Conservation (phyloP, 768 basidiomycete species). For the Lentinula aciculospora region DNA sequence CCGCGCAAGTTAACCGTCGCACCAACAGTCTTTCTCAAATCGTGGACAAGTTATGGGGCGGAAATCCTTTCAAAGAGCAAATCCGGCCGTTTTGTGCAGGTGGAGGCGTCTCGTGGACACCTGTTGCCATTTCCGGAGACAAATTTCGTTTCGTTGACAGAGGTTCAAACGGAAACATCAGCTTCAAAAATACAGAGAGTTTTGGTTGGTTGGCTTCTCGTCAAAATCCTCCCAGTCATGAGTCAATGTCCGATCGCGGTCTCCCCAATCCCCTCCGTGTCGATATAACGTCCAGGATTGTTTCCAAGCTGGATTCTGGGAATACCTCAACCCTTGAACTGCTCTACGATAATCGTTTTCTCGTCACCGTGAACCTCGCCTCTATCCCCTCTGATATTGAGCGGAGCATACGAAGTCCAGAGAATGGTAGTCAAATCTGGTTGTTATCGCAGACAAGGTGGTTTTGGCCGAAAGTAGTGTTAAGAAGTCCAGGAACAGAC, state of each 20-base stretch:
- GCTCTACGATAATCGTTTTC: conserved; percentile 65
- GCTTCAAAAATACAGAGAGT: conserved; percentile 15
- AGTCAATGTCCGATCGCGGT: conserved; percentile 20
- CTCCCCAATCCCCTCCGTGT: conserved; percentile 23
- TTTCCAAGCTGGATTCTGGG: conserved; percentile 6
- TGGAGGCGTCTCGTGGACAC: conserved; percentile 59
- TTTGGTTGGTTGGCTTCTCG: conserved; percentile 63
- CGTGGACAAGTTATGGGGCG: conserved; percentile 40
- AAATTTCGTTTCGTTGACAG: conserved; percentile 17
- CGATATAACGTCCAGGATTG: conserved; percentile 35
- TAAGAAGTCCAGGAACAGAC: conserved; percentile 13
- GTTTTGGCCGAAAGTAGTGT: conserved; percentile 43
- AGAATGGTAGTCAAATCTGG: conserved; percentile 18
- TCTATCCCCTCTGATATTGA: conserved; percentile 35
- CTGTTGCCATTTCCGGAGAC: conserved; percentile 31
- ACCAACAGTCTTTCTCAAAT: conserved; percentile 40
- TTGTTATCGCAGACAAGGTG: conserved; percentile 36
- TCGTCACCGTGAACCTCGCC: conserved; percentile 39
- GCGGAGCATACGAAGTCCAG: conserved; percentile 17
- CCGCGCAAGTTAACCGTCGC: conserved; percentile 56
- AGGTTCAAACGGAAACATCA: conserved; percentile 3
- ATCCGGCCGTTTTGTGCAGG: conserved; percentile 45
- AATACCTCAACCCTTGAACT: conserved; percentile 24
- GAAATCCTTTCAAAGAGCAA: conserved; percentile 18
- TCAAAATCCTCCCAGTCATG: conserved; percentile 37